Evolutionary conservation across 2,329 filamentous ascomycete genomes (phyloP).

Genomic region (Colletotrichum sp.): DNA sequence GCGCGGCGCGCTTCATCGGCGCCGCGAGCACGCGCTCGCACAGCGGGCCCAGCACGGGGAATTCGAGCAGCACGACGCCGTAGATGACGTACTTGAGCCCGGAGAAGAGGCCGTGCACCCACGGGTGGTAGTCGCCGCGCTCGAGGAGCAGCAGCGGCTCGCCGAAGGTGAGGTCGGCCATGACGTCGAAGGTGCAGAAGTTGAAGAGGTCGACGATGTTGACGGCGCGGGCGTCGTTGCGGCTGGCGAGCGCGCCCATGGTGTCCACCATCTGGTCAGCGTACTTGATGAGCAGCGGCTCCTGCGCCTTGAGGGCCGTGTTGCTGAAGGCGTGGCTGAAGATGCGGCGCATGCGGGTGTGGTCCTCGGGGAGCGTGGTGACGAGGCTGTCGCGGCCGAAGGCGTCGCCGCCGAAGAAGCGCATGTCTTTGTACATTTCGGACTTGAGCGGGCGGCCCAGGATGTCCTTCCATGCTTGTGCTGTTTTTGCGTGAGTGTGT

Average conservation of each 20-base stretch:
- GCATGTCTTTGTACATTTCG: constrained; percentile 14
- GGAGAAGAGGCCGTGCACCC: constrained; percentile 28
- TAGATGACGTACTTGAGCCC: constrained; percentile 6
- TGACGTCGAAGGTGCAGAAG: constrained; percentile 33
- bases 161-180: constrained; percentile 34
- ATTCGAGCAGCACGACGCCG: constrained; percentile 8
- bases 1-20: constrained; percentile 7
- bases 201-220: constrained; percentile 25
- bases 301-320: constrained; percentile 27
- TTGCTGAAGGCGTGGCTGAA: constrained; percentile 28
- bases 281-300: constrained; percentile 36
- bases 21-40: neutral
- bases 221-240: neutral
- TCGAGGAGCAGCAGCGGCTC: constrained; percentile 31
- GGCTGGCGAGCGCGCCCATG: constrained; percentile 28
- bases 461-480: constrained; percentile 20
- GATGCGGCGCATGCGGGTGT: constrained; percentile 15
- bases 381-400: constrained; percentile 26
- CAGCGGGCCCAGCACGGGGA: constrained; percentile 10
- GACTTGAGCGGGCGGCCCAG: constrained; percentile 10
- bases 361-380: constrained; percentile 3
- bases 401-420: constrained; percentile 17
- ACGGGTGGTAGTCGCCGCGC: constrained; percentile 26
- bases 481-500: constrained; percentile 15
- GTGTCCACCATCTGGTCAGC: constrained; percentile 40